Percentiles rank a stretch among this genome's conserved stretches.
phyloP scores from a whole-genome alignment of 805 yeast species.

The Monosporozyma unispora region DNA sequence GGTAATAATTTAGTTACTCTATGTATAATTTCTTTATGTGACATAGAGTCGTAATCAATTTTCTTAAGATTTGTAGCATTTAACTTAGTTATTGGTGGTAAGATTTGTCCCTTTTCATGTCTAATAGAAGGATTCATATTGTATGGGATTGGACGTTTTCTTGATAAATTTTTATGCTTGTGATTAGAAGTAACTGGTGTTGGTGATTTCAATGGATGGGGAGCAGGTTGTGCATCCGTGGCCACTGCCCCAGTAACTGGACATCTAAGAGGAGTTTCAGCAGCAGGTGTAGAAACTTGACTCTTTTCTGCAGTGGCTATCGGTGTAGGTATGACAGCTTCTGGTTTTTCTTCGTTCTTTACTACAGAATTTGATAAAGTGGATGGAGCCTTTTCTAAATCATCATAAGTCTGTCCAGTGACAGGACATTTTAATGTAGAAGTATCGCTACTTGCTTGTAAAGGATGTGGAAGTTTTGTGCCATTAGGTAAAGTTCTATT shows the following conservation, averaged over 20 bases:
- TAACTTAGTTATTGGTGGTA: not conserved
- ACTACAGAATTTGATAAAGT: not conserved
- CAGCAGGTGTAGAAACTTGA: not conserved
- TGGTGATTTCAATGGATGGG: not conserved
- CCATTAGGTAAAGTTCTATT: not conserved
- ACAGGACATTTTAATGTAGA: constrained; percentile 22
- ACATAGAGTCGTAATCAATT: constrained; percentile 5
- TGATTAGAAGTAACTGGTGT: not conserved
- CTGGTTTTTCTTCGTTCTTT: not conserved
- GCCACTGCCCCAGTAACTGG: not conserved
- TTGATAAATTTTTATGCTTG: not conserved
- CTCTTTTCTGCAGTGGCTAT: not conserved
- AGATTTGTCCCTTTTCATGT: not conserved
- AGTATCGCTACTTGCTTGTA: constrained; percentile 3
- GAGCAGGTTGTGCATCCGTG: not conserved
- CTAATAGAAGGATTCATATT: not conserved
- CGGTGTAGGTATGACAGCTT: not conserved
- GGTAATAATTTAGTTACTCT: constrained; percentile 41
- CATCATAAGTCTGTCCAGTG: constrained; percentile 7
- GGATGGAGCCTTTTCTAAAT: not conserved
- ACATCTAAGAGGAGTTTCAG: not conserved
- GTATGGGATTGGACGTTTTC: not conserved
- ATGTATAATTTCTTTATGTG: constrained; percentile 18
- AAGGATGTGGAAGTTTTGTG: constrained; percentile 5
- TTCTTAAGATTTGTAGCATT: not conserved